phyloP scores from a whole-genome alignment of 768 basidiomycete species.

The Hericium coralloides region DNA sequence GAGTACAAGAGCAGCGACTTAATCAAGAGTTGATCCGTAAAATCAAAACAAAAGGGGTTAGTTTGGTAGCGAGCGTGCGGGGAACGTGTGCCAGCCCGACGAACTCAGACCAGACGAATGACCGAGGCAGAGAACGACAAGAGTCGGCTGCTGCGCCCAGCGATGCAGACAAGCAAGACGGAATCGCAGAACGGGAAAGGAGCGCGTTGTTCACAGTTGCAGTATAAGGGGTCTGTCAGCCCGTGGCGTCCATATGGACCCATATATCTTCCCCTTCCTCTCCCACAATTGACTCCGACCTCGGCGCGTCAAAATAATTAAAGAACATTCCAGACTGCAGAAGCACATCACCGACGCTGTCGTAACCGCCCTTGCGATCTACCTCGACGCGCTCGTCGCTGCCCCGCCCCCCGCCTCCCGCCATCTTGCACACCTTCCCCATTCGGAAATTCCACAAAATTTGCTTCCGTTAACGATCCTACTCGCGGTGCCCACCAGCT shows the following conservation, averaged over 20 bases:
- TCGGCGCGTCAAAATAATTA: no score
- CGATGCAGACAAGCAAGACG: background rate
- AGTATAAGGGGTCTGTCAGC: no score
- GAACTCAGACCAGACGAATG: background rate
- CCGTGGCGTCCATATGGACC: constrained; percentile 1
- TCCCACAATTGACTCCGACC: no score
- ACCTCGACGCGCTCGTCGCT: background rate
- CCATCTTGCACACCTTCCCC: constrained; percentile 1
- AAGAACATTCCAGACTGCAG: no score
- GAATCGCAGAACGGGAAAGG: background rate
- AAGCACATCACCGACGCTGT: no score
- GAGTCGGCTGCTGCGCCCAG: background rate
- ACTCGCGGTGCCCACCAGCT: background rate
- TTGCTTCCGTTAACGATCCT: background rate
- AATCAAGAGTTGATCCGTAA: background rate
- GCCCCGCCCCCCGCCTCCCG: background rate
- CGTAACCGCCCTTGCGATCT: background rate
- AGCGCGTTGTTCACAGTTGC: no score
- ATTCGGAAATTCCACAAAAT: background rate
- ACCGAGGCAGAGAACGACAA: no score
- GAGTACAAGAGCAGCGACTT: background rate
- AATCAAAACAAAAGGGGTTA: background rate
- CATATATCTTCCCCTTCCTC: background rate
- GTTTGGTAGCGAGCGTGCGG: background rate
- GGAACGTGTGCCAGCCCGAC: background rate